Conservation (phyloP, 129 eudicot species). For the Flaveria trinervia region DNA sequence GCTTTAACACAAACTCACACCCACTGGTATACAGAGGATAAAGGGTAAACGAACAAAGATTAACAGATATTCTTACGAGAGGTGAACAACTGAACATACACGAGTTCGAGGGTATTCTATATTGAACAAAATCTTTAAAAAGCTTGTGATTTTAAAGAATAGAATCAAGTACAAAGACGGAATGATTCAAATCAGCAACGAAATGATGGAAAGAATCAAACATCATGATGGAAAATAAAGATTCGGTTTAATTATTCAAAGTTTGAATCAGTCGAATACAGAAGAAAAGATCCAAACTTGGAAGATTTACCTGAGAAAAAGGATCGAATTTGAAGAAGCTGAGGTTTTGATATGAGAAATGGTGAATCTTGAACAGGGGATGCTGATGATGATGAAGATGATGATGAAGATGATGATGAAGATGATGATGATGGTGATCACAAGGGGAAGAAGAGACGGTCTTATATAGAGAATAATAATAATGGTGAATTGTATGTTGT, state of each 20-base stretch:
- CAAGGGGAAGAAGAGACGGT: not conserved
- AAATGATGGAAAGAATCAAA: slow-evolving; percentile 17
- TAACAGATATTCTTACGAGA: too few species aligned
- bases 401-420: too few species aligned
- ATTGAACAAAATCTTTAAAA: not conserved
- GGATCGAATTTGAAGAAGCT: not conserved
- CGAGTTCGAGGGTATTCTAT: too few species aligned
- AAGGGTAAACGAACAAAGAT: too few species aligned
- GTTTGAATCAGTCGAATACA: not conserved
- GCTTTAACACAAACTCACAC: too few species aligned
- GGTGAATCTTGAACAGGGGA: not conserved
- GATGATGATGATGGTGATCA: not conserved
- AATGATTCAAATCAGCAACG: not conserved
- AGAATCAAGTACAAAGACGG: not conserved
- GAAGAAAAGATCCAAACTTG: not conserved
- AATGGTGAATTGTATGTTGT: not conserved
- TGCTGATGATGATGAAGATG: not conserved
- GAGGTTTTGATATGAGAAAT: not conserved
- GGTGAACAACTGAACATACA: too few species aligned
- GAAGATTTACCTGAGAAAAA: slow-evolving; percentile 18
- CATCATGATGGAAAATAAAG: not conserved
- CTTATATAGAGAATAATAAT: slow-evolving; percentile 4
- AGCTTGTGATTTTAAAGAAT: slow-evolving; percentile 17
- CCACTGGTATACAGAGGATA: too few species aligned
- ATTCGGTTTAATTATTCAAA: not conserved